These are phyloP conservation scores for Xerocomus minutiporus DNA, from an alignment of 1,284 basidiomycete genomes.

Conservation along the genomic window DNA sequence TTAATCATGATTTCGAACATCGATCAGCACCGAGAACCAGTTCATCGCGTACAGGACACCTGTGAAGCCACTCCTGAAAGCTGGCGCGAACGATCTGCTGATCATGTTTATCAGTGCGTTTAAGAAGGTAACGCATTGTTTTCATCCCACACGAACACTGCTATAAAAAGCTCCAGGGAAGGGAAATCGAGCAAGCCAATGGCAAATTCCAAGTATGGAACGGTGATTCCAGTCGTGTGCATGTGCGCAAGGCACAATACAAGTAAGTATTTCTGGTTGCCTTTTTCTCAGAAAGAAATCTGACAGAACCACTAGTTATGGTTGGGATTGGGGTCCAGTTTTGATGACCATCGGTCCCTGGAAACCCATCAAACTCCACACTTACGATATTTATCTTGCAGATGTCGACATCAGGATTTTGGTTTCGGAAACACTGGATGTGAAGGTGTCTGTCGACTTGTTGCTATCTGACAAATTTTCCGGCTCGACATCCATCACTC, in stretches of 20 bases:
- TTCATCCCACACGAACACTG: background rate
- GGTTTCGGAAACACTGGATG: slow-evolving; percentile 51
- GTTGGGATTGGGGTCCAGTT: slow-evolving; percentile 84
- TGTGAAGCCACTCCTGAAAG: slow-evolving; percentile 51
- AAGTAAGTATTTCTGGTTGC: slow-evolving; percentile 44
- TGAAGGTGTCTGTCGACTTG: slow-evolving; percentile 45
- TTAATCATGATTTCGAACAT: slow-evolving; percentile 1
- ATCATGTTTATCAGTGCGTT: slow-evolving; percentile 76
- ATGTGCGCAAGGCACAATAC: slow-evolving; percentile 88
- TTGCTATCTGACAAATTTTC: slow-evolving; percentile 38
- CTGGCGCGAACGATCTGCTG: slow-evolving; percentile 62
- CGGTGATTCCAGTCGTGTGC: slow-evolving; percentile 80
- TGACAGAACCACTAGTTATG: slow-evolving; percentile 49
- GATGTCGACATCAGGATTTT: slow-evolving; percentile 58
- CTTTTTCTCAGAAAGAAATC: background rate
- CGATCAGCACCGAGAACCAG: slow-evolving; percentile 64
- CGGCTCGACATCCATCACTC: slow-evolving; percentile 41
- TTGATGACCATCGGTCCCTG: slow-evolving; percentile 78
- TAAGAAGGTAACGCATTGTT: slow-evolving; percentile 47
- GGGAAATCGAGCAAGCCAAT: slow-evolving; percentile 58
- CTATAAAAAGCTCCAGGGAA: slow-evolving; percentile 42
- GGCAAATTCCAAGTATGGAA: slow-evolving; percentile 73
- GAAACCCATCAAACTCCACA: slow-evolving; percentile 70
- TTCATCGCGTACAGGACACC: slow-evolving; percentile 66
- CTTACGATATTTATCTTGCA: slow-evolving; percentile 58